Conservation (phyloP, 208 protist species). For the Leishmania tropica region DNA sequence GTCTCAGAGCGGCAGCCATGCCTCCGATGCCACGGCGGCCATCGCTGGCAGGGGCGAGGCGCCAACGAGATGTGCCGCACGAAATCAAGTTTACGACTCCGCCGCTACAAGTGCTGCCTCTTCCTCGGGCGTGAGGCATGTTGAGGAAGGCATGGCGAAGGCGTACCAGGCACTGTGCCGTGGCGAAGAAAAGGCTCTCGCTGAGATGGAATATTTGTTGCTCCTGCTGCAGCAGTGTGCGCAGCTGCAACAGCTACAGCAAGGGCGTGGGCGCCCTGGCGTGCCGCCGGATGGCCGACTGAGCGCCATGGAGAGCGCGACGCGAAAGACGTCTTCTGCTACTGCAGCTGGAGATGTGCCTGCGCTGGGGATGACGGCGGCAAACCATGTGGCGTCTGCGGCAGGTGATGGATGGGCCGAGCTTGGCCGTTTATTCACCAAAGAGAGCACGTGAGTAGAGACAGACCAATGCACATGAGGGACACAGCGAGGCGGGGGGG, state of each 20-base stretch:
- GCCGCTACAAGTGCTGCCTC: neutral
- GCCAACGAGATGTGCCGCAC: neutral
- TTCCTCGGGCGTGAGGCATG: neutral
- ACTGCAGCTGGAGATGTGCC: neutral
- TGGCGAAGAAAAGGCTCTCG: slow-evolving; percentile 39
- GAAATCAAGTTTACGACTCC: neutral
- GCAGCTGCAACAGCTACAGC: neutral
- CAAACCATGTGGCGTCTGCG: neutral
- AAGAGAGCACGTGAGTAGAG: slow-evolving; percentile 6
- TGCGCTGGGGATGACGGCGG: neutral
- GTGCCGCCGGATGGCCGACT: neutral
- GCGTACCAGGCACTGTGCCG: slow-evolving; percentile 23
- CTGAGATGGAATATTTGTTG: slow-evolving; percentile 38
- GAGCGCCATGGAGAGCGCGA: neutral
- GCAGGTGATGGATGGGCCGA: neutral
- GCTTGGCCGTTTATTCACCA: neutral
- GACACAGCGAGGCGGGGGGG: neutral
- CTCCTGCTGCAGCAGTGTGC: slow-evolving; percentile 17
- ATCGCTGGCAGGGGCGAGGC: neutral
- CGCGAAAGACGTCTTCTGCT: neutral
- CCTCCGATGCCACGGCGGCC: neutral
- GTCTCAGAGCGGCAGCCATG: neutral
- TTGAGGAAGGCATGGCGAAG: neutral
- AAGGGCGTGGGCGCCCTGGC: neutral
- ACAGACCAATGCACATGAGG: neutral